Base-by-base conservation (phyloP, 352 stramenopile genomes). In the Pythium dissimile region DNA sequence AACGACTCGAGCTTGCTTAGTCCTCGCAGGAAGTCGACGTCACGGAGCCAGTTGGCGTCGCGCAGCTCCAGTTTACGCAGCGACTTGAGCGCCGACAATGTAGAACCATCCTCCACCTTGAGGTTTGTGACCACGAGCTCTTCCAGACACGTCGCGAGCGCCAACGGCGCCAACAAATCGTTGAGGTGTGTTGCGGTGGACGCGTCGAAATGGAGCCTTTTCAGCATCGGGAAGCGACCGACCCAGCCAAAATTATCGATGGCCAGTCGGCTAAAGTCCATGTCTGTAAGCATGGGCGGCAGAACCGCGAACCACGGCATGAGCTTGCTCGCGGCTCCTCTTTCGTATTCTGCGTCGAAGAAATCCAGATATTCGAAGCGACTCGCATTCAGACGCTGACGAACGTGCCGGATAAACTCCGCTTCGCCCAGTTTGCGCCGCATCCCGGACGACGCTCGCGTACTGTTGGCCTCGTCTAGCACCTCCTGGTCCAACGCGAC, bases 401-500 rank as follows among this genome's bases (percentile, higher is more conserved):
- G 48, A 24, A 58, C 48, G 18, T 37, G 48, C 11, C 47, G 50
- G 1, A 35, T 34, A 26, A 58, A 43, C 15, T 9, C 46, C n/a
- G 45, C 35, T 11, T 39, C 23, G 18, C 10, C 2, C 37, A 41
- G 23, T 18, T 37, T 47, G 9, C 30, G 27, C 11, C 2, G 27
- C 1, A 18, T 11, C 15, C 28, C 41, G 15, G 35, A 44, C 15
- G n/a, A 18, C 24, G 26, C 3, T 20, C 20, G 1, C 9, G 24
- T 32, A 10, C 44, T 15, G 13, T 49, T 16, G 13, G 27, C 46
- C 34, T 56, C 44, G 26, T 57, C 46, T 1, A 35, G 30, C 23
- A 64, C 55, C 16, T 64, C 55, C 2, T 21, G 37, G 6, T 64
- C 55, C 16, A 64, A 31, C 30, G 9, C 42, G 35, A 21, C 21